A percentile compares a stretch with the other conserved stretches of the same genome.
Conservation (phyloP, 1,284 basidiomycete species). For the Apiotrichum brassicae region DNA sequence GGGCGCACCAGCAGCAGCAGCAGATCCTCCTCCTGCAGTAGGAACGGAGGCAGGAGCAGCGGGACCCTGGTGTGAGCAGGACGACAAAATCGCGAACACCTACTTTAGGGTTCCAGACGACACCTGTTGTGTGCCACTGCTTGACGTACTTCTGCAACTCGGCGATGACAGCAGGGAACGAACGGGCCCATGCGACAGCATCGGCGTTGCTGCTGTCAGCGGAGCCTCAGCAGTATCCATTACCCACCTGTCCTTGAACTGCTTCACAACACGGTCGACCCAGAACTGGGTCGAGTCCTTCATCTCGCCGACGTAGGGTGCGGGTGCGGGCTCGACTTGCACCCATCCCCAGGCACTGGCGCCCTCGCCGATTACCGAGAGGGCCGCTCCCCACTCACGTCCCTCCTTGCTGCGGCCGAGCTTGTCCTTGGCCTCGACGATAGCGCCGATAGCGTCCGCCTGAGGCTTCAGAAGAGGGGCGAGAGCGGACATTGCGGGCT, state of each 20-base stretch:
- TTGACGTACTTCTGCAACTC: conserved; percentile 75
- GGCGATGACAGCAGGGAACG: conserved; percentile 67
- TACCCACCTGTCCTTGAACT: conserved; percentile 81
- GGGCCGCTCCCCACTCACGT: conserved; percentile 73
- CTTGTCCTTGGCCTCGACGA: conserved; percentile 74
- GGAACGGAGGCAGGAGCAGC: conserved; percentile 12
- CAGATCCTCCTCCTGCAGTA: no score
- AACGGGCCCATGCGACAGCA: conserved; percentile 81
- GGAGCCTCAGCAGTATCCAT: no score
- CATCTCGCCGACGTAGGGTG: conserved; percentile 71
- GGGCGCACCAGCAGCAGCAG: background rate
- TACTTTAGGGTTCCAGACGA: conserved; percentile 83
- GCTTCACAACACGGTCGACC: conserved; percentile 83
- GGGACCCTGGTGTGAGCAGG: conserved; percentile 4
- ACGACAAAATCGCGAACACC: conserved; percentile 12
- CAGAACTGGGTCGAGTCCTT: conserved; percentile 89
- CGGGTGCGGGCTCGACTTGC: conserved; percentile 60
- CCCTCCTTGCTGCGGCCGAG: conserved; percentile 61
- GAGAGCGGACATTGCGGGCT: conserved; percentile 58
- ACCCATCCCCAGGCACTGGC: conserved; percentile 89
- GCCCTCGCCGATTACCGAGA: conserved; percentile 75
- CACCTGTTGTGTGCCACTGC: conserved; percentile 79
- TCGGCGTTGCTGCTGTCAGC: conserved; percentile 63
- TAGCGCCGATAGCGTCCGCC: conserved; percentile 64
- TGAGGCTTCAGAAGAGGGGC: conserved; percentile 61